phyloP scores from a whole-genome alignment of 768 basidiomycete species.

The Amanita exitialis region DNA sequence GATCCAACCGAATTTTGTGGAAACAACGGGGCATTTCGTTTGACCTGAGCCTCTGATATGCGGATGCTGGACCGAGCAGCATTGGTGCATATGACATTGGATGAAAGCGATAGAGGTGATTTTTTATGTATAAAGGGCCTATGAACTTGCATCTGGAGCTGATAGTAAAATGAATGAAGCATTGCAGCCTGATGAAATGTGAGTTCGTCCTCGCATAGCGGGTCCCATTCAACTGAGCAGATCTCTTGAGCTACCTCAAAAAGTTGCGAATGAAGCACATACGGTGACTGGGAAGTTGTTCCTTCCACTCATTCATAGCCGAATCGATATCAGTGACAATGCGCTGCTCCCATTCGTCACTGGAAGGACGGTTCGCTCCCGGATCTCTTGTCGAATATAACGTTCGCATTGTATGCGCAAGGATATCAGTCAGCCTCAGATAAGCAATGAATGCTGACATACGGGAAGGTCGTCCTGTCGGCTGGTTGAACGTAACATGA shows the following conservation, averaged over 20 bases:
- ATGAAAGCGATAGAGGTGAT: slow-evolving; percentile 36
- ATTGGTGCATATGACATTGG: slow-evolving; percentile 58
- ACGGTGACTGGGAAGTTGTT: slow-evolving; percentile 49
- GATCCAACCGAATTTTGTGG: slow-evolving; percentile 21
- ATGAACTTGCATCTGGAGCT: slow-evolving; percentile 57
- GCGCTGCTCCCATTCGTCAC: slow-evolving; percentile 45
- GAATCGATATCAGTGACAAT: slow-evolving; percentile 56
- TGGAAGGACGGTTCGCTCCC: slow-evolving; percentile 29
- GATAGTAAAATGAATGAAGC: slow-evolving; percentile 33
- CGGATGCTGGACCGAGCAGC: slow-evolving; percentile 67
- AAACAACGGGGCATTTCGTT: slow-evolving; percentile 21
- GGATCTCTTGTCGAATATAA: slow-evolving; percentile 37
- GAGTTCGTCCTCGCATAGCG: slow-evolving; percentile 17
- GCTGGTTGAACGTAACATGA: slow-evolving; percentile 46
- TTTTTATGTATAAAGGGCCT: slow-evolving; percentile 52
- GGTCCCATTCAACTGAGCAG: slow-evolving; percentile 28
- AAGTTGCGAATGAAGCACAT: slow-evolving; percentile 9
- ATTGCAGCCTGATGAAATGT: slow-evolving; percentile 45
- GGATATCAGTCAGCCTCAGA: slow-evolving; percentile 52
- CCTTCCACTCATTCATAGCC: slow-evolving; percentile 51
- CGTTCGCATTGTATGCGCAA: slow-evolving; percentile 51
- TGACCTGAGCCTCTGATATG: slow-evolving; percentile 46
- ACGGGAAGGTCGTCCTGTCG: slow-evolving; percentile 42
- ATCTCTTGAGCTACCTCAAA: neutral
- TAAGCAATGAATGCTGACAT: slow-evolving; percentile 42